Percentiles rank a stretch among this genome's conserved stretches.
phyloP scores from a whole-genome alignment of 202 grass and related monocot genomes.

The Zoysia matrella region DNA sequence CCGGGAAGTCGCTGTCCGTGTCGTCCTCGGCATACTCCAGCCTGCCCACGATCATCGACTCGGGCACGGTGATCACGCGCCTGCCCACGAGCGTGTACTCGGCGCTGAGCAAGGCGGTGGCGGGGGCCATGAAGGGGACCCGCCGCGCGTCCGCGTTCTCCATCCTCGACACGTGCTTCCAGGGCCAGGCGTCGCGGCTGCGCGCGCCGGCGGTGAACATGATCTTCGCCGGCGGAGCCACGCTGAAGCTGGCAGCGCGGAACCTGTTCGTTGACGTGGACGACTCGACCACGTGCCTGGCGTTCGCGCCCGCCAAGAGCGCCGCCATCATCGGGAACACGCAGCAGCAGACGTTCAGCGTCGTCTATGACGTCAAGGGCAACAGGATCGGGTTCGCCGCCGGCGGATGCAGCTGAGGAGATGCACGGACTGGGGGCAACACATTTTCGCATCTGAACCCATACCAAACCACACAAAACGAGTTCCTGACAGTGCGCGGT shows the following conservation, averaged over 20 bases:
- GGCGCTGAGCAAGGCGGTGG: slow-evolving; percentile 73
- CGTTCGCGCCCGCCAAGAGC: slow-evolving; percentile 55
- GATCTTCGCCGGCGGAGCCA: slow-evolving; percentile 67
- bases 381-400: slow-evolving; percentile 73
- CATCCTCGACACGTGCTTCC: slow-evolving; percentile 80
- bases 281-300: slow-evolving; percentile 70
- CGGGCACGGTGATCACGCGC: slow-evolving; percentile 73
- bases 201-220: slow-evolving; percentile 56
- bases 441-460: no score
- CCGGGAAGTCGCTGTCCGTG: slow-evolving; percentile 48
- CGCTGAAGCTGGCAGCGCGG: slow-evolving; percentile 45
- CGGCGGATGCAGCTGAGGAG: slow-evolving; percentile 61
- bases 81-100: slow-evolving; percentile 70
- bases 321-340: slow-evolving; percentile 84
- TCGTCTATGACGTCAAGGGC: slow-evolving; percentile 74
- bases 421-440: neutral
- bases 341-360: slow-evolving; percentile 85
- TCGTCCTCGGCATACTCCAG: slow-evolving; percentile 62
- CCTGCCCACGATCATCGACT: slow-evolving; percentile 85
- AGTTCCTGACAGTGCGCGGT: no score
- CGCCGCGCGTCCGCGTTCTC: slow-evolving; percentile 47
- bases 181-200: slow-evolving; percentile 42
- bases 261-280: slow-evolving; percentile 78
- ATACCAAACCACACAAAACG: no score
- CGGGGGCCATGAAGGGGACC: slow-evolving; percentile 44